Evolutionary conservation across 345 rosid species (phyloP), one percentile per base, ranked within the genome.

Genomic region (Eucalyptus caleyi): DNA sequence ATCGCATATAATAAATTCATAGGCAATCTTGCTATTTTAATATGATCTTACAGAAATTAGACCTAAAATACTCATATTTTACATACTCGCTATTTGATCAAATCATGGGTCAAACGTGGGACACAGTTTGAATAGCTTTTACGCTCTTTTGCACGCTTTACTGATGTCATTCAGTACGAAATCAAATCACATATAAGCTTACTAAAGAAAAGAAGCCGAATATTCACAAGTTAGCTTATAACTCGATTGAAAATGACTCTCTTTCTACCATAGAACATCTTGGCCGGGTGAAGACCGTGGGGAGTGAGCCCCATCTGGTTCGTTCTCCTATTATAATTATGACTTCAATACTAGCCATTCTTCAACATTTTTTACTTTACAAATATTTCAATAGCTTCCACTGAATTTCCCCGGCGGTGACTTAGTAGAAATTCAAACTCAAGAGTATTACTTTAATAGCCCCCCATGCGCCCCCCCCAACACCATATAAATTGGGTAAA

Each of bases 381-480:
- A 65, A n/a, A 8, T 65, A 65, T n/a, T 65, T 65, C 10, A 65
- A n/a, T 65, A 65, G 19, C 77, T 8, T n/a, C 34, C 69, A 1
- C 16, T 12, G 32, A 27, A 62, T 62, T 62, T 30, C 69, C 69
- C 69, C 2, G 4, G 69, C 32, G 8, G 18, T 10, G 32, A 62
- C 69, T 62, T 13, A 6, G n/a, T 62, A 60, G 18, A 62, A 30
- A 13, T 27, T 62, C 9, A 6, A 62, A 62, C 32, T 14, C 34
- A 62, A 62, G 23, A 53, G 56, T 18, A 19, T 19, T 27, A 27
- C 32, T 60, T 60, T 60, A 27, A 60, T 3, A 6, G 16, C 67
- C 32, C n/a, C 67, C 27, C 67, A 11, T 59, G 65, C 6, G 0
- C 2, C 1, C 3, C 2, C 3, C 26, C 4, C 59, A 1, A 4